phyloP scores from a whole-genome alignment of 805 yeast genomes.

The Candida mattraensis region DNA sequence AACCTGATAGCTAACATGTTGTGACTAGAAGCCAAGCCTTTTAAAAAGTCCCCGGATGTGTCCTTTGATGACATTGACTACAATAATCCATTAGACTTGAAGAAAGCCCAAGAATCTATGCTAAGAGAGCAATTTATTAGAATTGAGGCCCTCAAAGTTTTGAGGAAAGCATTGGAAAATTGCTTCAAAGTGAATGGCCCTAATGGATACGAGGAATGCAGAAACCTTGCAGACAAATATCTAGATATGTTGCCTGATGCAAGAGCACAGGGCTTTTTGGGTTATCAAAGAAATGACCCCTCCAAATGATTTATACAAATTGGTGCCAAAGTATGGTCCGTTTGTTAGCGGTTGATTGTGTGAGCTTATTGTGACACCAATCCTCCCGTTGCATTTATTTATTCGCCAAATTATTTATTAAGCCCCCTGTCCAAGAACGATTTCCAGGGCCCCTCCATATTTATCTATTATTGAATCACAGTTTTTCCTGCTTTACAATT shows the following conservation, averaged over 20 bases:
- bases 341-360: too few relatives aligned
- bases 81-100: slow-evolving; percentile 58
- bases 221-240: slow-evolving; percentile 74
- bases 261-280: slow-evolving; percentile 70
- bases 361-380: too few relatives aligned
- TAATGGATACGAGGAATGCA: slow-evolving; percentile 76
- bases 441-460: too few relatives aligned
- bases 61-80: slow-evolving; percentile 85
- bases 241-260: slow-evolving; percentile 72
- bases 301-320: too few relatives aligned
- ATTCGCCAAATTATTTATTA: too few relatives aligned
- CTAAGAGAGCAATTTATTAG: slow-evolving; percentile 79
- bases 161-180: slow-evolving; percentile 72
- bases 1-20: not conserved
- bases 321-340: too few relatives aligned
- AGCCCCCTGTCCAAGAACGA: too few relatives aligned
- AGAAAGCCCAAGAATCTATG: slow-evolving; percentile 74
- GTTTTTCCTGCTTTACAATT: too few relatives aligned
- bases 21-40: slow-evolving; percentile 11
- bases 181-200: slow-evolving; percentile 62
- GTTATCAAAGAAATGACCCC: slow-evolving; percentile 89
- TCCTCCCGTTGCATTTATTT: too few relatives aligned
- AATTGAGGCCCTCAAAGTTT: slow-evolving; percentile 61
- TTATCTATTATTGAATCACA: too few relatives aligned
- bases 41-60: slow-evolving; percentile 58